Evolutionary conservation across 208 protist species (phyloP).

Genomic region (Trichomonas tenax): DNA sequence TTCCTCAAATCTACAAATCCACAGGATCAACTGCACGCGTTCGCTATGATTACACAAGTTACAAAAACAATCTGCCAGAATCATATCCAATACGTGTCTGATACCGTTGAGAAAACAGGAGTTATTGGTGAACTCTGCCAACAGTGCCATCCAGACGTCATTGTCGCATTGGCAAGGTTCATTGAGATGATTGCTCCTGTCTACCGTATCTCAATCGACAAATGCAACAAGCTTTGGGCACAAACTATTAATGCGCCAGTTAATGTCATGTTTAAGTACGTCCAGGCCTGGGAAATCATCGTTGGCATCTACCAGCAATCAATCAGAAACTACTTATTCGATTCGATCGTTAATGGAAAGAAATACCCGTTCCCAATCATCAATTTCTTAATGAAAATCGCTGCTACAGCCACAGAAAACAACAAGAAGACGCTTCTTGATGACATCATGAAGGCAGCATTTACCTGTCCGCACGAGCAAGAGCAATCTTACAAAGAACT

Average conservation of each 20-base stretch:
- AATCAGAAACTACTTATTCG: neutral
- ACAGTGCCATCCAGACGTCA: neutral
- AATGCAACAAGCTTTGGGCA: neutral
- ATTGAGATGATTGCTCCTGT: neutral
- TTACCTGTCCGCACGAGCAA: neutral
- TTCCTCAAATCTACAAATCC: neutral
- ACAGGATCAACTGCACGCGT: neutral
- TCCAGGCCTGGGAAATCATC: neutral
- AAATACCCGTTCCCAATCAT: neutral
- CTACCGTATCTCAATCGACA: neutral
- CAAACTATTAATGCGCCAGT: neutral
- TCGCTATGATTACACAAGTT: neutral
- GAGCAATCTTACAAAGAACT: neutral
- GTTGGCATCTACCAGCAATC: neutral
- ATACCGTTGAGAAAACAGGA: neutral
- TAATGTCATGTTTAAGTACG: neutral
- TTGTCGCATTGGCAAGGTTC: neutral
- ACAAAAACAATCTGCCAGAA: neutral
- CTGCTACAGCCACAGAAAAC: neutral
- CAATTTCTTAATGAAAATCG: neutral
- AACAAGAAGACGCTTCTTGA: neutral
- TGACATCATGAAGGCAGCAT: neutral
- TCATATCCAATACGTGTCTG: neutral
- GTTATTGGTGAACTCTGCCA: neutral
- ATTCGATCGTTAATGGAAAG: neutral